Conservation (phyloP, 1,284 basidiomycete genomes). For the Ceratobasidium sp. region DNA sequence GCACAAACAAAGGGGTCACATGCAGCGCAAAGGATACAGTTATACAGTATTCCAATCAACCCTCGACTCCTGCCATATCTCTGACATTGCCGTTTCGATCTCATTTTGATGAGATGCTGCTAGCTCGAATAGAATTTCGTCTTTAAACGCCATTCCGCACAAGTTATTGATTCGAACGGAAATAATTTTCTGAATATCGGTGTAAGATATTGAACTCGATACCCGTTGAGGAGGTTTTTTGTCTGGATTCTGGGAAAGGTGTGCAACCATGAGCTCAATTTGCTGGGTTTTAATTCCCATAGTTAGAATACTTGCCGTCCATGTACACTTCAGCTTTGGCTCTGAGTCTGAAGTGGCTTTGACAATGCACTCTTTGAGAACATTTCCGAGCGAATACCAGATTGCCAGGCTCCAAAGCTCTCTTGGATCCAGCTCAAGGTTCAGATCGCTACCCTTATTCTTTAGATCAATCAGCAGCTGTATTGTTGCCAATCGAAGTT, state of each 20-base stretch:
- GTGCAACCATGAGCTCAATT: too few relatives aligned
- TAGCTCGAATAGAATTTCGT: neutral
- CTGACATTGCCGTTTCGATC: neutral
- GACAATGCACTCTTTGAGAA: neutral
- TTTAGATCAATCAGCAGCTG: neutral
- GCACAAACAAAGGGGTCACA: too few relatives aligned
- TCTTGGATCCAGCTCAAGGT: neutral
- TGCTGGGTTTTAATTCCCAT: too few relatives aligned
- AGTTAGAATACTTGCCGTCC: neutral
- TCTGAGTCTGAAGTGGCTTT: neutral
- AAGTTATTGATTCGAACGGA: neutral
- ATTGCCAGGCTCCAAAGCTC: neutral
- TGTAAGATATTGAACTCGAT: neutral
- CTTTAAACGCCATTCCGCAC: neutral
- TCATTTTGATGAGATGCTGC: neutral
- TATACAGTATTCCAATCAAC: too few relatives aligned
- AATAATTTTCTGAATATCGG: neutral
- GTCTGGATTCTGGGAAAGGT: too few relatives aligned
- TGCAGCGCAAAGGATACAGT: too few relatives aligned
- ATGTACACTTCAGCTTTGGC: too few relatives aligned
- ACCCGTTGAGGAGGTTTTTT: neutral
- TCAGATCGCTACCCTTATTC: neutral
- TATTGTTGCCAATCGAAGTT: neutral
- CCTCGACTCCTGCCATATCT: constrained; percentile 10
- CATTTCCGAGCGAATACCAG: neutral